phyloP scores from a whole-genome alignment of 331 rosid species.

The Cucumis variabilis region DNA sequence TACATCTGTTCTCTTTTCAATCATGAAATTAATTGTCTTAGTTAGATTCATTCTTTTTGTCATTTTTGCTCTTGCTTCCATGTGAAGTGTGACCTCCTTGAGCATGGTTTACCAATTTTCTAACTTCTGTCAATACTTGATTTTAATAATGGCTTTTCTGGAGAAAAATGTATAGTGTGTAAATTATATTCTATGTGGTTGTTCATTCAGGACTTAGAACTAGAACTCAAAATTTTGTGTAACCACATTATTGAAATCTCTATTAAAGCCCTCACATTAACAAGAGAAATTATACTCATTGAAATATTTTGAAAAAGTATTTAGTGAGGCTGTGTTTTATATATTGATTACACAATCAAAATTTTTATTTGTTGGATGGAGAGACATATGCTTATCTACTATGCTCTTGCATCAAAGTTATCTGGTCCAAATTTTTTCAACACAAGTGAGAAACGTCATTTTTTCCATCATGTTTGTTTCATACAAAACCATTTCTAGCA shows the following conservation, averaged over 20 bases:
- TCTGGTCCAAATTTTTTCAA: conserved; percentile 96
- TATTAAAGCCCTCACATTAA: not conserved
- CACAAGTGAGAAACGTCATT: conserved; percentile 67
- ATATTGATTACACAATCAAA: conserved; percentile 14
- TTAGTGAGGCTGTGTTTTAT: not conserved
- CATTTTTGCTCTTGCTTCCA: not conserved
- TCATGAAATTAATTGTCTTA: not conserved
- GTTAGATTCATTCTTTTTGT: not conserved
- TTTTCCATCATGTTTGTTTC: not conserved
- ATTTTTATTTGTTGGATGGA: conserved; percentile 73
- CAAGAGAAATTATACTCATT: not conserved
- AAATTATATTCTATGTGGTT: not conserved
- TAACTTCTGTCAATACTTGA: not conserved
- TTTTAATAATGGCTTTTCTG: not conserved
- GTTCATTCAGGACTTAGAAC: not conserved
- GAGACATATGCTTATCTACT: conserved; percentile 95
- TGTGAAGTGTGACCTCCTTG: not conserved
- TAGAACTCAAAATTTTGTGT: not conserved
- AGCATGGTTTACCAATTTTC: conserved; percentile 11
- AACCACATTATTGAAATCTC: not conserved
- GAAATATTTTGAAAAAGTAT: too few species aligned
- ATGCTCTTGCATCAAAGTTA: conserved; percentile 90
- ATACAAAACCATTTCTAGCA: not conserved
- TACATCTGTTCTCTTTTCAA: not conserved
- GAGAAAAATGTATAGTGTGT: not conserved